These are phyloP conservation scores for Aspergillus melleus DNA, from an alignment of 2,329 filamentous ascomycete species.

Conservation along the genomic window DNA sequence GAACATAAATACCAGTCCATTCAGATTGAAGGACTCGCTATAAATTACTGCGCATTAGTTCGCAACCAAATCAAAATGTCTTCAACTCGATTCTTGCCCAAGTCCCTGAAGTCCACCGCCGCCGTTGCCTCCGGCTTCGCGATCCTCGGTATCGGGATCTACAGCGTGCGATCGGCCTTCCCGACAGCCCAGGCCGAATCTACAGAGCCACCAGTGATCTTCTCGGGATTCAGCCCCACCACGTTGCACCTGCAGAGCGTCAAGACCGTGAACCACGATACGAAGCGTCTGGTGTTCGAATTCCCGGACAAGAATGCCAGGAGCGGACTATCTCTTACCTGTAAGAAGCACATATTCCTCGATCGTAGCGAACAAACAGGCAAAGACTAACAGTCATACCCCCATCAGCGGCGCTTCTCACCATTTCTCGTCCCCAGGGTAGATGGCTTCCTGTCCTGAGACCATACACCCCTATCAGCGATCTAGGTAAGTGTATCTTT, in stretches of 20 bases:
- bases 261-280: background rate
- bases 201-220: background rate
- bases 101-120: background rate
- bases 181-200: background rate
- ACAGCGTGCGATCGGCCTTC: background rate
- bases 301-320: background rate
- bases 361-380: background rate
- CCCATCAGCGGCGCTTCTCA: constrained; percentile 53
- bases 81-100: background rate
- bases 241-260: background rate
- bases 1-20: background rate
- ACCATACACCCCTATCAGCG: constrained; percentile 66
- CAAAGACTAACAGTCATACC: background rate
- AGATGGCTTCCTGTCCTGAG: constrained; percentile 60
- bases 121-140: background rate
- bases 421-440: constrained; percentile 59
- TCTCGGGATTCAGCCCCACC: background rate
- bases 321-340: background rate
- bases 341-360: background rate
- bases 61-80: background rate
- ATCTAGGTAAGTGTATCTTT: constrained; percentile 41
- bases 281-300: background rate
- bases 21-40: background rate
- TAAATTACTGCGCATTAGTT: background rate
- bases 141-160: background rate